Evolutionary conservation across 352 stramenopile genomes (phyloP), one percentile per base, ranked within the genome.

Genomic region (Phytophthora fragariaefolia): DNA sequence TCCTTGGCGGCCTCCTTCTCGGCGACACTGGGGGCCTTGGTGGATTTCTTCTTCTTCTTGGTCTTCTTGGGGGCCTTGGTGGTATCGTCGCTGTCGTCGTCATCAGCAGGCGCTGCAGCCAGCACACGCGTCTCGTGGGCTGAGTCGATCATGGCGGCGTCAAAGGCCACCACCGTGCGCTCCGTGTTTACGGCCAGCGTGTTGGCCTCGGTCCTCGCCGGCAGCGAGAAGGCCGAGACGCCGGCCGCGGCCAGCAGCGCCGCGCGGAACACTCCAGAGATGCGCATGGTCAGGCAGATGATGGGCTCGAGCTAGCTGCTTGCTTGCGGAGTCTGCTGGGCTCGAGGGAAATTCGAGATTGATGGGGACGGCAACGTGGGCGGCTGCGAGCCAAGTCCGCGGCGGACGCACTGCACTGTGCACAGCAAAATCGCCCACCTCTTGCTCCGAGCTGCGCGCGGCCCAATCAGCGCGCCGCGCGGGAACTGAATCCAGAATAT

Each of bases 291-390:
- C 24, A 36, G 23, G 58, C 36, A 42, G 34, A 17, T 40, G 32
- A 40, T 10, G 36, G 36, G 34, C 26, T 49, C 27, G 50, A 26
- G 62, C 27, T 48, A 12, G 53, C 26, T 40, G 51, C 24, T 34
- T 43, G 49, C 45, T 61, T 23, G 38, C 30, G 52, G 58, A 58
- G 68, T 45, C 45, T 80, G 71, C 42, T 69, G 42, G 61, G 64
- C 71, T 69, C 69, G 69, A 72, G 65, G 75, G 69, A 78, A 88
- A 86, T 86, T 88, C 64, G 67, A 76, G 77, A 80, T 86, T 88
- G 80, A 80, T 52, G 65, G 42, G 62, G 60, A 58, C 23, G 49
- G 52, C 57, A 70, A 72, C 63, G 68, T 70, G 64, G 49, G 43
- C 58, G 61, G 47, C 71, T 71, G 51, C 66, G 58, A 65, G 53